Base-by-base conservation (phyloP, 306 rosid genomes). In the Quillaja saponaria region DNA sequence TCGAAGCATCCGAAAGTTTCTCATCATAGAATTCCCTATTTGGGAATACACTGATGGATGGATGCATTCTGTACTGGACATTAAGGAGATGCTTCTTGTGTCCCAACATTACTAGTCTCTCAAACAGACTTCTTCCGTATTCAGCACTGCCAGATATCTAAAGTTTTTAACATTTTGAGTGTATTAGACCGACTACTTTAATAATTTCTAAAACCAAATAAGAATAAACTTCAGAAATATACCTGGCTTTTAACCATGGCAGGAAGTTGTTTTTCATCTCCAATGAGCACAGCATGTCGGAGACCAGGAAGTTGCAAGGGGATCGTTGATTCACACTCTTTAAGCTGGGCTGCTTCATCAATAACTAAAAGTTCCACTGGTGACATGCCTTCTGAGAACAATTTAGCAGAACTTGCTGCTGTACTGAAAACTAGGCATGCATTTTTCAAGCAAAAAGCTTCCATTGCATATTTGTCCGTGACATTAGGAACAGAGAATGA, bases 371-470 rank as follows among this genome's bases (percentile, higher is more conserved):
- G 6, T 54, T 71, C 69, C 49, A 60, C 15, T 0, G 70, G 77
- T 3, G 7, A 3, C 66, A 35, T 69, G 5, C 4, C 67, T 8
- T 10, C 35, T 4, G 8, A 13, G 40, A 18, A 28, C 39, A 78
- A 40, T 53, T 73, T 73, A 18, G 53, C 61, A 28, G 76, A 52
- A 39, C 76, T 65, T 25, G 80, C 69, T 21, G 50, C 56, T 18
- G 89, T 80, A 49, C 90, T 81, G 68, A 84, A 84, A 61, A 76
- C 50, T 37, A 84, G 64, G 50, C 68, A 50, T 4, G 87, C 81
- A n/a, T 66, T 34, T 66, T 21, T 31, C 64, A 80, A 60, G 84
- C 80, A 84, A 56, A 75, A 69, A 1, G 57, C 44, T 57, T 35
- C 42, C 12, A 76, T 48, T 28, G 0, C 48, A 56, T 13, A 2